These are phyloP conservation scores for Echinosophora koreensis DNA, from an alignment of 306 rosid species.

Conservation along the genomic window DNA sequence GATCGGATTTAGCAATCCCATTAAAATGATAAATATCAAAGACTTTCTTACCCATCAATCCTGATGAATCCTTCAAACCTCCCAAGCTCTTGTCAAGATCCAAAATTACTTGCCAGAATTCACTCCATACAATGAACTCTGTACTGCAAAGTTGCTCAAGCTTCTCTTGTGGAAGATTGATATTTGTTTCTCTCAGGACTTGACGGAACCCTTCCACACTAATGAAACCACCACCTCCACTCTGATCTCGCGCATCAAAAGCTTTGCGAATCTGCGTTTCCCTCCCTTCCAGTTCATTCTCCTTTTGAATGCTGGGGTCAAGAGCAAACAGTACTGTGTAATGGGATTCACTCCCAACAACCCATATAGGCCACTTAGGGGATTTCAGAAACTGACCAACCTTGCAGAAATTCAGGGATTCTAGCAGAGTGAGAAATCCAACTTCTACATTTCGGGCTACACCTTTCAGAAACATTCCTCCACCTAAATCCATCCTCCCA, in stretches of 20 bases:
- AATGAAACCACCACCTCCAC: constrained; percentile 97
- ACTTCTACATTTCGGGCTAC: constrained; percentile 83
- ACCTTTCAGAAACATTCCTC: constrained; percentile 93
- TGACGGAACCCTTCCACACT: constrained; percentile 91
- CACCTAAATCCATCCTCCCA: constrained; percentile 94
- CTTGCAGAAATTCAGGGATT: constrained; percentile 91
- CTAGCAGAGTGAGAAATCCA: constrained; percentile 89
- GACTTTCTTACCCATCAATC: constrained; percentile 95
- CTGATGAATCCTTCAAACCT: constrained; percentile 94
- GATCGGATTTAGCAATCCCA: constrained; percentile 96
- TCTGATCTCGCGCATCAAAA: constrained; percentile 93
- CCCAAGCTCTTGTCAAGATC: constrained; percentile 87
- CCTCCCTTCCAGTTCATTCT: constrained; percentile 94
- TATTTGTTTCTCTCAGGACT: constrained; percentile 75
- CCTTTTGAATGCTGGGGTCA: constrained; percentile 81
- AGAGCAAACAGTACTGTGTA: constrained; percentile 92
- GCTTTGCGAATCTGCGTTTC: constrained; percentile 91
- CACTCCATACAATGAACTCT: constrained; percentile 96
- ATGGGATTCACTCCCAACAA: constrained; percentile 94
- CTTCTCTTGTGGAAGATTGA: constrained; percentile 74
- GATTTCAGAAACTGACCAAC: constrained; percentile 85
- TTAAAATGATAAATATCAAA: constrained; percentile 93
- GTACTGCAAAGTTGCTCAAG: constrained; percentile 79
- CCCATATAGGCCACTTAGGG: constrained; percentile 99
- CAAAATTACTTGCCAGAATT: constrained; percentile 96